Conservation (phyloP, 495 filamentous ascomycete species). For the Lasiosphaeria ovina region DNA sequence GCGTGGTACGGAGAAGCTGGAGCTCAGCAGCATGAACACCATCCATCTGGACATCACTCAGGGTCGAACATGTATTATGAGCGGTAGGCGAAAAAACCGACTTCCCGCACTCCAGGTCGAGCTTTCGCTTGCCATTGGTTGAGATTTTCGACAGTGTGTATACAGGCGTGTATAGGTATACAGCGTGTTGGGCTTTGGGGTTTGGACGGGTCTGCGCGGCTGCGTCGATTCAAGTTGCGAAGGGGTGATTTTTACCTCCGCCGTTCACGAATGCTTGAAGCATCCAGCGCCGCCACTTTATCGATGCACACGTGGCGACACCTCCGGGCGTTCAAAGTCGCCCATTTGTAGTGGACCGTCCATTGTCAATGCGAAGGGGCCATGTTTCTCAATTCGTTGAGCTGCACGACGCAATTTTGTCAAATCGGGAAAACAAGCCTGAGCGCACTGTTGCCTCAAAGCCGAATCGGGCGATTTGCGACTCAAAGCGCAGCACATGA, state of each 20-base stretch:
- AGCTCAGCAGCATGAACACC: slow-evolving; percentile 31
- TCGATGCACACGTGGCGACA: slow-evolving; percentile 7
- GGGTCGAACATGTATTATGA: slow-evolving; percentile 34
- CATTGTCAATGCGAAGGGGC: slow-evolving; percentile 19
- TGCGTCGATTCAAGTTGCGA: slow-evolving; percentile 8
- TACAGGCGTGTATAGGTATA: not conserved
- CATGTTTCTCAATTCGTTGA: slow-evolving; percentile 16
- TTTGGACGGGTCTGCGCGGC: not conserved
- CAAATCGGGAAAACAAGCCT: slow-evolving; percentile 28
- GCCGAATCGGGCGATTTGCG: slow-evolving; percentile 32
- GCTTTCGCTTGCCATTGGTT: not conserved
- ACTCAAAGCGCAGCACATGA: slow-evolving; percentile 25
- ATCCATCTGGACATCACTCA: slow-evolving; percentile 29
- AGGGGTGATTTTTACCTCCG: not conserved
- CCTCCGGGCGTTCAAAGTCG: not conserved
- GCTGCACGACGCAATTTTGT: slow-evolving; percentile 20
- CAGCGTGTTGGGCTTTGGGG: not conserved
- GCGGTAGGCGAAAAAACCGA: slow-evolving; percentile 12
- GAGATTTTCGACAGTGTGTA: not conserved
- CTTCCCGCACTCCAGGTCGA: not conserved
- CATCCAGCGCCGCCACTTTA: slow-evolving; percentile 4
- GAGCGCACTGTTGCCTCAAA: slow-evolving; percentile 25
- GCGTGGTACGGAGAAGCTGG: slow-evolving; percentile 43
- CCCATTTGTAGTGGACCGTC: slow-evolving; percentile 1
- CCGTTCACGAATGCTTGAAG: not conserved